phyloP scores from a whole-genome alignment of 1,139 yeast genomes.

The Geotrichum australiense region DNA sequence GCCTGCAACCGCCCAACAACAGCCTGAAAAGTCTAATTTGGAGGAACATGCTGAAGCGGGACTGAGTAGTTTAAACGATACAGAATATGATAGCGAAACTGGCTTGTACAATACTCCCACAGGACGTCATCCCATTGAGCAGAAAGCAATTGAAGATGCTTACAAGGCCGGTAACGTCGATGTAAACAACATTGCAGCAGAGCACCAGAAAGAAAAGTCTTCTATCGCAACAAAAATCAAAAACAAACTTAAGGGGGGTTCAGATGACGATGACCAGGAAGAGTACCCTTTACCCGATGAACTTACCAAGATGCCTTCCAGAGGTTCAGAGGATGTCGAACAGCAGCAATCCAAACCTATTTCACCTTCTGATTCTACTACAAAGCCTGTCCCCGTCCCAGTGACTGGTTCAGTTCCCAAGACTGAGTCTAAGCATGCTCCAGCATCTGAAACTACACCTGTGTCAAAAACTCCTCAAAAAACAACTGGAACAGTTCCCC shows the following conservation, averaged over 20 bases:
- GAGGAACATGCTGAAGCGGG: too few species aligned
- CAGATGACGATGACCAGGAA: neutral
- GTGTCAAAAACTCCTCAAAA: too few species aligned
- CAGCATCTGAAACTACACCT: too few species aligned
- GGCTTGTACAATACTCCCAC: conserved; percentile 2
- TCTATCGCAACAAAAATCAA: conserved; percentile 1
- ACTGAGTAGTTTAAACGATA: too few species aligned
- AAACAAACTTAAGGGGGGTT: neutral
- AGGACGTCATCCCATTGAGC: conserved; percentile 9
- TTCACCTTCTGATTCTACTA: neutral
- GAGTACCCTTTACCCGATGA: neutral
- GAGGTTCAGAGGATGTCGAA: neutral
- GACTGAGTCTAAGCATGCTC: too few species aligned
- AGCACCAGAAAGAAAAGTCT: neutral
- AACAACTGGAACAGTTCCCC: too few species aligned
- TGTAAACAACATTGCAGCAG: conserved; percentile 3
- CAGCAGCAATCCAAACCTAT: neutral
- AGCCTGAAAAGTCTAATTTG: neutral
- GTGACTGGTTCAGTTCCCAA: too few species aligned
- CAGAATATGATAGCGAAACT: too few species aligned
- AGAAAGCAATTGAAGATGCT: conserved; percentile 10
- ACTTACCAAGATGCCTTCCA: conserved; percentile 2
- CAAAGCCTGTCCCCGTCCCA: neutral
- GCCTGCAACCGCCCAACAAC: too few species aligned
- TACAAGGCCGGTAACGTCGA: conserved; percentile 12